Evolutionary conservation across 768 basidiomycete species (phyloP).

Genomic region (Suillus subluteus): DNA sequence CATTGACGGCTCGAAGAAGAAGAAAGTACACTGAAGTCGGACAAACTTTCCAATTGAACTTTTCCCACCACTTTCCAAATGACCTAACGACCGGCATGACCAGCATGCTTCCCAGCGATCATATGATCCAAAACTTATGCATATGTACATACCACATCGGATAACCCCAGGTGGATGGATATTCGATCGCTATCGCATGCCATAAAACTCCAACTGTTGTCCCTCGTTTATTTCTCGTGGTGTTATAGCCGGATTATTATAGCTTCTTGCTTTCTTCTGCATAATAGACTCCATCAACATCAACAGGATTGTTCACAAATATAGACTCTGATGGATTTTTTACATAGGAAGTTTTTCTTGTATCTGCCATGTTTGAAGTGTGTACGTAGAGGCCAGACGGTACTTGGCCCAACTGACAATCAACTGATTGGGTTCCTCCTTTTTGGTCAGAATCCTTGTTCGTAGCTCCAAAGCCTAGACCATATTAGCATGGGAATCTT

Average conservation of each 20-base stretch:
- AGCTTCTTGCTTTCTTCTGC: not conserved
- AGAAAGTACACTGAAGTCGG: slow-evolving; percentile 21
- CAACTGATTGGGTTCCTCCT: not conserved
- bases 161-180: slow-evolving; percentile 2
- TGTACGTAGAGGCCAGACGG: not conserved
- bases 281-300: not conserved
- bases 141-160: slow-evolving; percentile 6
- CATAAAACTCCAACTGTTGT: slow-evolving; percentile 3
- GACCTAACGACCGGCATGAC: slow-evolving; percentile 9
- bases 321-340: slow-evolving; percentile 7
- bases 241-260: slow-evolving; percentile 3
- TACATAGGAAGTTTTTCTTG: not conserved
- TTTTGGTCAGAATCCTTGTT: not conserved
- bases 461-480: not conserved
- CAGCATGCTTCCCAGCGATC: not conserved
- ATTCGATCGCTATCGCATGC: slow-evolving; percentile 1
- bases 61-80: slow-evolving; percentile 2
- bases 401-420: not conserved
- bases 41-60: not conserved
- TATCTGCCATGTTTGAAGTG: not conserved
- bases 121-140: not conserved
- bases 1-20: slow-evolving; percentile 56
- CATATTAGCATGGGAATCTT: not conserved
- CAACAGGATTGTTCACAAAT: not conserved
- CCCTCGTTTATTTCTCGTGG: not conserved